These are phyloP conservation scores for Hericium erinaceus DNA, from an alignment of 768 basidiomycete species.

Conservation along the genomic window DNA sequence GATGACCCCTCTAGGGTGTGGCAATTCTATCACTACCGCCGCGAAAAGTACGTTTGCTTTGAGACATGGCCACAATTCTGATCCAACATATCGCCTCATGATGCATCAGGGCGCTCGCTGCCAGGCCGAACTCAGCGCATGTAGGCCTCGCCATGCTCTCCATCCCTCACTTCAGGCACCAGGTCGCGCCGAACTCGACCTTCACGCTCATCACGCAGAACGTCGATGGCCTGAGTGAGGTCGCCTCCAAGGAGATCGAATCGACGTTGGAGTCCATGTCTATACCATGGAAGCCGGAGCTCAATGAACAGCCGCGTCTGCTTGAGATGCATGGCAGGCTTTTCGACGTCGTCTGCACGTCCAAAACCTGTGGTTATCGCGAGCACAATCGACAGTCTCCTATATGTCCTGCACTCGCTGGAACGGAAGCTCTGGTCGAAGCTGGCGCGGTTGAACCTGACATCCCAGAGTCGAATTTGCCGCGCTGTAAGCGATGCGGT, in stretches of 20 bases:
- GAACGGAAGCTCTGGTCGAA: constrained; percentile 27
- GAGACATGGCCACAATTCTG: neutral
- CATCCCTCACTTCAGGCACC: constrained; percentile 26
- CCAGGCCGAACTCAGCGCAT: constrained; percentile 50
- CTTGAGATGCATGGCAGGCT: constrained; percentile 56
- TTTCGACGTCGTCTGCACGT: constrained; percentile 44
- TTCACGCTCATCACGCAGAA: constrained; percentile 54
- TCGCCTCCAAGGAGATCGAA: constrained; percentile 23
- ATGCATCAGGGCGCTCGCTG: constrained; percentile 10
- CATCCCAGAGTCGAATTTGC: constrained; percentile 24
- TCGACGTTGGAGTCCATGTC: neutral
- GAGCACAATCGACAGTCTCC: constrained; percentile 34
- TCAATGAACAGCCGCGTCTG: neutral
- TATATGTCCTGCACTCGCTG: constrained; percentile 34
- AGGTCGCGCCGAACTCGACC: constrained; percentile 22
- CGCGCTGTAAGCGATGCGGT: constrained; percentile 23
- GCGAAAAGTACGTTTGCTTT: constrained; percentile 4
- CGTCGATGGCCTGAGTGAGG: constrained; percentile 43
- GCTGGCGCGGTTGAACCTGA: constrained; percentile 2
- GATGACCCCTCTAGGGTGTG: constrained; percentile 6
- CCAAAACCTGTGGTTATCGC: constrained; percentile 27
- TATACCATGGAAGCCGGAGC: constrained; percentile 1
- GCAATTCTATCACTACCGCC: constrained; percentile 10
- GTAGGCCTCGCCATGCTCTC: constrained; percentile 38
- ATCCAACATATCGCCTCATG: neutral